Conservation (phyloP, 2,329 filamentous ascomycete species). For the Claviceps maximensis region DNA sequence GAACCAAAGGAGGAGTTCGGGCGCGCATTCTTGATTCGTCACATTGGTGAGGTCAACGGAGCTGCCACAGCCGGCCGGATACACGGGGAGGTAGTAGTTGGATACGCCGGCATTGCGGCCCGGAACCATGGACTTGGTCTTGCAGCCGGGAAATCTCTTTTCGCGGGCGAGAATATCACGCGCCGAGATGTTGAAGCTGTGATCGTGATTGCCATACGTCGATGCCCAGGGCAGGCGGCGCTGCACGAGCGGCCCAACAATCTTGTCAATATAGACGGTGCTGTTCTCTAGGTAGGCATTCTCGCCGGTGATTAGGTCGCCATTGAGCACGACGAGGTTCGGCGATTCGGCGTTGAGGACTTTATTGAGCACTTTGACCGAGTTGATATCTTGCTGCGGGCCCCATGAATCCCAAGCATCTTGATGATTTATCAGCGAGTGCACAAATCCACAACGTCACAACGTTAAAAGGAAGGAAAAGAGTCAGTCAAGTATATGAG, state of each 20-base stretch:
- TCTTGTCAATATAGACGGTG: constrained; percentile 43
- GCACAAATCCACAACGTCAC: too few species aligned
- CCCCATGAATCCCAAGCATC: constrained; percentile 32
- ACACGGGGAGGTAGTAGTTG: constrained; percentile 36
- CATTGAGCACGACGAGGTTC: constrained; percentile 54
- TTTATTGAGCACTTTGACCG: constrained; percentile 40
- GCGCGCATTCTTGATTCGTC: constrained; percentile 17
- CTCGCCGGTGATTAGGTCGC: constrained; percentile 59
- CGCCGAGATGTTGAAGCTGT: constrained; percentile 42
- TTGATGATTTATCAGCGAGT: constrained; percentile 7
- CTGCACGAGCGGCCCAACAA: constrained; percentile 43
- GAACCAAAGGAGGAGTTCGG: constrained; percentile 51
- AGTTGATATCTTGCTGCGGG: constrained; percentile 41
- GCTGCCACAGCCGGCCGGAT: constrained; percentile 19
- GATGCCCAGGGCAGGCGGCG: constrained; percentile 48
- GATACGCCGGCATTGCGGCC: constrained; percentile 25
- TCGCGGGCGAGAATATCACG: constrained; percentile 29
- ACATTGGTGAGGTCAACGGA: neutral
- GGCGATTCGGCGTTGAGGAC: constrained; percentile 44
- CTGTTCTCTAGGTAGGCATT: constrained; percentile 40
- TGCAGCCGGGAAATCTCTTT: constrained; percentile 22
- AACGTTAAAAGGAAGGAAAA: neutral
- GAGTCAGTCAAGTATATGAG: neutral
- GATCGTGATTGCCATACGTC: constrained; percentile 61
- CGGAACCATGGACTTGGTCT: constrained; percentile 27